Evolutionary conservation across 2,329 filamentous ascomycete species (phyloP), one percentile per base, ranked within the genome.

Genomic region (Penicillium sp.): DNA sequence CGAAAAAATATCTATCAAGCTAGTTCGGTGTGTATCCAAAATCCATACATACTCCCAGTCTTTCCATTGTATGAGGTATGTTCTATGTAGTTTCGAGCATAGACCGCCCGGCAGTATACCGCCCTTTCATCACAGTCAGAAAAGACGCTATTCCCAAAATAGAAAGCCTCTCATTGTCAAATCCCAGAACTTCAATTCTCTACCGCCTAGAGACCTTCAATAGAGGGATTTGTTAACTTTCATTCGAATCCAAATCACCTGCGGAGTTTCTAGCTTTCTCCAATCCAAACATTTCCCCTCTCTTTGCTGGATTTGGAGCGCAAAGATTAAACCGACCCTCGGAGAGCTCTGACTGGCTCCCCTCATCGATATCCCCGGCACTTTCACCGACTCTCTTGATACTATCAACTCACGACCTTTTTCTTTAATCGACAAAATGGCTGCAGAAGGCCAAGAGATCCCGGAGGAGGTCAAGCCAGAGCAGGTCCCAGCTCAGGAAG

Each of bases 391-490:
- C 50, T 19, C 35, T 54, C n/a, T 54, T 34, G 32, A 50, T 23
- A 42, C 30, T 26, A 9, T 35, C 27, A 44, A 43, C 43, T 35
- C 32, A 26, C 30, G 18, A 29, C 35, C 14, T 39, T 49, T 27
- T 44, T 55, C 45, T 23, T 48, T 39, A 32, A 18, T 29, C 29
- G n/a, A 50, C 60, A 69, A 40, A 40, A 72, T 72, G 70, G 59
- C 69, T 55, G 63, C 71, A 26, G 72, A 76, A 62, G 69, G 69
- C 46, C 56, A 67, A 27, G 67, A 73, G 51, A 57, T 73, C 11
- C 67, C 70, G 57, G 57, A 66, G 30, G 67, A 74, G 52, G 51
- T 73, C 11, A 68, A 71, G 59, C 67, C 74, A 59, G 72, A 76
- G 62, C 71, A 65, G 59, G 57, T 70, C 51, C 70, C 72, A 34